phyloP scores from a whole-genome alignment of 345 rosid species.

The Cochlearia excelsa region DNA sequence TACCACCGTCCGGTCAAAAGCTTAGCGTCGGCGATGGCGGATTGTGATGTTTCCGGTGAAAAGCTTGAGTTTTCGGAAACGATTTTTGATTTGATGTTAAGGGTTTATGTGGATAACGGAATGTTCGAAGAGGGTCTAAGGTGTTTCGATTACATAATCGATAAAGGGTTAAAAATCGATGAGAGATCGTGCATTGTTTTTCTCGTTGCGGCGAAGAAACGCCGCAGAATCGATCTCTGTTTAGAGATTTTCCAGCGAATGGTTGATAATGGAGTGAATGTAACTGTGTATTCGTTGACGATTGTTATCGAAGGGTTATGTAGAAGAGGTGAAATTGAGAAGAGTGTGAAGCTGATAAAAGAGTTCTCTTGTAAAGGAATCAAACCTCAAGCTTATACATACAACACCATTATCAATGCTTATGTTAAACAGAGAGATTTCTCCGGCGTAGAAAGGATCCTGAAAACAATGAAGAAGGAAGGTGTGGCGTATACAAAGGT shows the following conservation, averaged over 20 bases:
- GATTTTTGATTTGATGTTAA: slow-evolving; percentile 58
- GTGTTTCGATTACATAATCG: slow-evolving; percentile 60
- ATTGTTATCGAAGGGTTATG: slow-evolving; percentile 68
- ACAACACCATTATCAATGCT: slow-evolving; percentile 62
- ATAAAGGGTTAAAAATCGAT: slow-evolving; percentile 47
- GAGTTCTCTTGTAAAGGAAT: slow-evolving; percentile 51
- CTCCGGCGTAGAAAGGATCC: slow-evolving; percentile 44
- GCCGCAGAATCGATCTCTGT: slow-evolving; percentile 44
- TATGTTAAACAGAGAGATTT: slow-evolving; percentile 52
- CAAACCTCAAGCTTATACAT: slow-evolving; percentile 60
- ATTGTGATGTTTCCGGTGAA: slow-evolving; percentile 29
- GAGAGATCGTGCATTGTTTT: slow-evolving; percentile 74
- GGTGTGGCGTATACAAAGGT: slow-evolving; percentile 50
- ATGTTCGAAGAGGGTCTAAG: slow-evolving; percentile 54
- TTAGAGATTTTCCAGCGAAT: slow-evolving; percentile 53
- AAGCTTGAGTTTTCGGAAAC: slow-evolving; percentile 42
- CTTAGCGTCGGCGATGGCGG: slow-evolving; percentile 39
- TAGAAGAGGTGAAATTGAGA: slow-evolving; percentile 52
- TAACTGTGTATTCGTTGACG: slow-evolving; percentile 62
- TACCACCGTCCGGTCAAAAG: slow-evolving; percentile 36
- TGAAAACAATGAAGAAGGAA: slow-evolving; percentile 62
- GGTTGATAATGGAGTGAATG: slow-evolving; percentile 48
- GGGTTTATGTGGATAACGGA: slow-evolving; percentile 61
- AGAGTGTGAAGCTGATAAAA: slow-evolving; percentile 48
- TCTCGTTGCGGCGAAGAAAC: slow-evolving; percentile 62